Conservation (phyloP, 2,329 filamentous ascomycete species). For the Plenodomus tracheiphilus region DNA sequence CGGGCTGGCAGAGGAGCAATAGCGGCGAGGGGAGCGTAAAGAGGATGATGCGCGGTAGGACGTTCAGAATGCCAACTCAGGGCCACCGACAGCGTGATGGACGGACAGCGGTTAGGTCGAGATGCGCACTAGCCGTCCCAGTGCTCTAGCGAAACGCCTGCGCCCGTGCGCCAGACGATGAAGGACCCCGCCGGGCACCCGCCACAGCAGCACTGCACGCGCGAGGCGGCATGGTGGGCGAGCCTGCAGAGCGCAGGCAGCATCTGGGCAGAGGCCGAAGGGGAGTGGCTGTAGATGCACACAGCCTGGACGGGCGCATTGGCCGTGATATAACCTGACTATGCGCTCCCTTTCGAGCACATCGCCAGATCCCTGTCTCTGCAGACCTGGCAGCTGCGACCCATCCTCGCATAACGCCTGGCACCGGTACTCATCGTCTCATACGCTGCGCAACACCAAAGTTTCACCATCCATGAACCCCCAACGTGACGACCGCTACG, state of each 20-base stretch:
- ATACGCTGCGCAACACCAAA: background rate
- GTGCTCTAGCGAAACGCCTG: slow-evolving; percentile 5
- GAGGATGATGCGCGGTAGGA: slow-evolving; percentile 22
- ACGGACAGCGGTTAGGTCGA: slow-evolving; percentile 16
- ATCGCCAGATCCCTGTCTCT: slow-evolving; percentile 13
- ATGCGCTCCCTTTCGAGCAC: background rate
- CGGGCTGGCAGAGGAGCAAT: slow-evolving; percentile 9
- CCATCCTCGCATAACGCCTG: slow-evolving; percentile 1
- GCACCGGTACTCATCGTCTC: background rate
- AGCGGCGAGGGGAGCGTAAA: slow-evolving; percentile 11
- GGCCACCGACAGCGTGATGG: slow-evolving; percentile 26
- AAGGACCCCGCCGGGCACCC: background rate
- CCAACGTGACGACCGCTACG: slow-evolving; percentile 3
- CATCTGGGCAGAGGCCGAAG: background rate
- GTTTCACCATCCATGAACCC: slow-evolving; percentile 6
- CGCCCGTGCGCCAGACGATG: slow-evolving; percentile 19
- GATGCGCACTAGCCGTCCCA: slow-evolving; percentile 22
- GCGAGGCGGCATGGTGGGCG: background rate
- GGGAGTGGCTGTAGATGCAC: too few relatives aligned
- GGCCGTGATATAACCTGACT: slow-evolving; percentile 3
- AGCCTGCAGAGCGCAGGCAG: background rate
- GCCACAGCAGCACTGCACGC: background rate
- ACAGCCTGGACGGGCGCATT: background rate
- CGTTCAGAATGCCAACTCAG: slow-evolving; percentile 27
- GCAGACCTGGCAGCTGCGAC: slow-evolving; percentile 6